phyloP scores from a whole-genome alignment of 768 basidiomycete genomes.

The Naganishia friedmannii region DNA sequence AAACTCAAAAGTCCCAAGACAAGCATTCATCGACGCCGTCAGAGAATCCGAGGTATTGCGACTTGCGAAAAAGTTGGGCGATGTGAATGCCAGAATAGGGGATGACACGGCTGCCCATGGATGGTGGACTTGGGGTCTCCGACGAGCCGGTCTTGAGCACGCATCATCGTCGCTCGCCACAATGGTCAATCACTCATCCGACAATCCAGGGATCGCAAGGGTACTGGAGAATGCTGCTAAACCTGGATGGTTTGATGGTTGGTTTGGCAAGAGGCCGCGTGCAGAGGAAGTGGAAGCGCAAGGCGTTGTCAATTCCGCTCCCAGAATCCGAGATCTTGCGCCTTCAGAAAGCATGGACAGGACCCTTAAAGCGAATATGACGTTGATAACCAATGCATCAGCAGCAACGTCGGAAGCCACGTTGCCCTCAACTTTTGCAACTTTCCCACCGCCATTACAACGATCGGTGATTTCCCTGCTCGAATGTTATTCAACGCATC shows the following conservation, averaged over 20 bases:
- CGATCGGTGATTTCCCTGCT: conserved; percentile 45
- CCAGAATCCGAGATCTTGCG: not conserved
- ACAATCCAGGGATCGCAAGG: not conserved
- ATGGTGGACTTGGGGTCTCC: conserved; percentile 48
- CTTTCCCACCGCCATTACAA: conserved; percentile 36
- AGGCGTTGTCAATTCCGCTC: not conserved
- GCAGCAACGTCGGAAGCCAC: not conserved
- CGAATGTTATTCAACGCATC: conserved; percentile 39
- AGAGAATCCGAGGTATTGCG: conserved; percentile 36
- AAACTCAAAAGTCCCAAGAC: conserved; percentile 7
- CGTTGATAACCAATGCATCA: not conserved
- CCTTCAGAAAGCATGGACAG: conserved; percentile 8
- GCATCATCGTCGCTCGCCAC: not conserved
- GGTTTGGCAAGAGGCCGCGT: conserved; percentile 13
- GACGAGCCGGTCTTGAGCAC: conserved; percentile 33
- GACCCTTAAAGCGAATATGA: conserved; percentile 17
- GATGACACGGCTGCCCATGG: conserved; percentile 33
- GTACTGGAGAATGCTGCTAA: conserved; percentile 7
- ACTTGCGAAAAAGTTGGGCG: conserved; percentile 46
- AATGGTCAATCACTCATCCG: not conserved
- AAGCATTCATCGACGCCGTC: conserved; percentile 12
- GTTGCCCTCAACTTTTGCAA: not conserved
- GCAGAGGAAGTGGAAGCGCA: not conserved
- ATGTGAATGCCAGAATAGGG: conserved; percentile 38
- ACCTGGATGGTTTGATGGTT: conserved; percentile 21